Conservation (phyloP, 305 asterid species). For the Solanum aculeatissimum region DNA sequence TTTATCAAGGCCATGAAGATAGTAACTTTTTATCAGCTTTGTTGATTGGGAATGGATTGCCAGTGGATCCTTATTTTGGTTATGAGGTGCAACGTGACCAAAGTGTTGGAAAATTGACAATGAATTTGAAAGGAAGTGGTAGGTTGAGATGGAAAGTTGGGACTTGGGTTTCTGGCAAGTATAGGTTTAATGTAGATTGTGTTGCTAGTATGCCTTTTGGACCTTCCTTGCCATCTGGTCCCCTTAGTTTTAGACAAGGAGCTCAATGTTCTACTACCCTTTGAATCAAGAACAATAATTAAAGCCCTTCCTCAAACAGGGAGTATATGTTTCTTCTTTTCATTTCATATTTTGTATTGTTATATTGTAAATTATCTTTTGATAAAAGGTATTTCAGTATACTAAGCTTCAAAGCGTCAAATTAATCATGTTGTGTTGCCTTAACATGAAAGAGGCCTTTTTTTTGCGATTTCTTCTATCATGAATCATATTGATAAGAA, state of each 20-base stretch:
- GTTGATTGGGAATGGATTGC: slow-evolving; percentile 45
- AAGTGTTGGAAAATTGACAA: slow-evolving; percentile 31
- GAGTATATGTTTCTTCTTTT: background rate
- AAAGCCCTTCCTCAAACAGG: background rate
- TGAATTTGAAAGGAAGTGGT: slow-evolving; percentile 52
- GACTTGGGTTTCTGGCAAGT: slow-evolving; percentile 85
- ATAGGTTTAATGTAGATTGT: slow-evolving; percentile 61
- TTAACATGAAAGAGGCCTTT: background rate
- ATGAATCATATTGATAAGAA: background rate
- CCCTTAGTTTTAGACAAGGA: slow-evolving; percentile 43
- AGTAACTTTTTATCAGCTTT: slow-evolving; percentile 47
- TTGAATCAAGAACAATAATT: slow-evolving; percentile 3
- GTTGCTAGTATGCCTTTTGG: slow-evolving; percentile 54
- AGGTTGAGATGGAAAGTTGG: slow-evolving; percentile 85
- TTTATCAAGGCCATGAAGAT: slow-evolving; percentile 70
- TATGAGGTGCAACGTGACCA: slow-evolving; percentile 56
- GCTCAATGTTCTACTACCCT: slow-evolving; percentile 65
- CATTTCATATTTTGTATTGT: background rate
- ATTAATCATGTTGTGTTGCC: background rate
- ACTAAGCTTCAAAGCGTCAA: background rate
- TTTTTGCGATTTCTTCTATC: background rate
- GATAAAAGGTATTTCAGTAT: background rate
- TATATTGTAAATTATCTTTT: background rate
- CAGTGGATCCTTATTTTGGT: slow-evolving; percentile 64
- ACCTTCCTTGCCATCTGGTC: slow-evolving; percentile 43